phyloP scores from a whole-genome alignment of 352 stramenopile species.

The Phytopythium cucurbitacearum region DNA sequence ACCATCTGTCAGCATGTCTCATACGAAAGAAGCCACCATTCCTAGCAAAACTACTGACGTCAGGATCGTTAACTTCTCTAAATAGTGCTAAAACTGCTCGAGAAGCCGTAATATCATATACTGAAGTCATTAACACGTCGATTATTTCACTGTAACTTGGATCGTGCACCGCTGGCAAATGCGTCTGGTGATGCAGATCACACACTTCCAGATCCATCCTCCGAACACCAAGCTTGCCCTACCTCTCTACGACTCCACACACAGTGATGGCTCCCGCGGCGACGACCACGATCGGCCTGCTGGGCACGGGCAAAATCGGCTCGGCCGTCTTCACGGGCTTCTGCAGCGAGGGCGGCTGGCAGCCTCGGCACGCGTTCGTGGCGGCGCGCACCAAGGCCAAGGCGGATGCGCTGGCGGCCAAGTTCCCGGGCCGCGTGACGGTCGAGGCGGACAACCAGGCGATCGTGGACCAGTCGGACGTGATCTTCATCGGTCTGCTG shows the following conservation, averaged over 20 bases:
- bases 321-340: constrained; percentile 80
- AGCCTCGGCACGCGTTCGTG: constrained; percentile 67
- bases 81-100: too few relatives aligned
- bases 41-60: too few relatives aligned
- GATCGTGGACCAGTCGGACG: constrained; percentile 78
- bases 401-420: constrained; percentile 63
- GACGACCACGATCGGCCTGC: constrained; percentile 64
- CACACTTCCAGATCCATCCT: too few relatives aligned
- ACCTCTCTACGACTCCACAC: not conserved
- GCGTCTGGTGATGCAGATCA: too few relatives aligned
- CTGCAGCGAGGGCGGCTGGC: constrained; percentile 73
- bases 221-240: not conserved
- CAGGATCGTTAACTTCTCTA: too few relatives aligned
- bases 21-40: too few relatives aligned
- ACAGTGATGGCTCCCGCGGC: constrained; percentile 40
- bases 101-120: too few relatives aligned
- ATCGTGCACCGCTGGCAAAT: too few relatives aligned
- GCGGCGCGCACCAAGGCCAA: constrained; percentile 73
- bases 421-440: constrained; percentile 61
- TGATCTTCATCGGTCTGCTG: constrained; percentile 80
- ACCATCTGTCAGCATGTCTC: too few relatives aligned
- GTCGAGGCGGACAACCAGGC: constrained; percentile 72
- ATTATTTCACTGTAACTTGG: too few relatives aligned
- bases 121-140: too few relatives aligned
- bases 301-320: constrained; percentile 86